Percentiles rank a stretch among this genome's conserved stretches.
phyloP scores from a whole-genome alignment of 2,329 filamentous ascomycete species.

The Xylariaceae sp. region DNA sequence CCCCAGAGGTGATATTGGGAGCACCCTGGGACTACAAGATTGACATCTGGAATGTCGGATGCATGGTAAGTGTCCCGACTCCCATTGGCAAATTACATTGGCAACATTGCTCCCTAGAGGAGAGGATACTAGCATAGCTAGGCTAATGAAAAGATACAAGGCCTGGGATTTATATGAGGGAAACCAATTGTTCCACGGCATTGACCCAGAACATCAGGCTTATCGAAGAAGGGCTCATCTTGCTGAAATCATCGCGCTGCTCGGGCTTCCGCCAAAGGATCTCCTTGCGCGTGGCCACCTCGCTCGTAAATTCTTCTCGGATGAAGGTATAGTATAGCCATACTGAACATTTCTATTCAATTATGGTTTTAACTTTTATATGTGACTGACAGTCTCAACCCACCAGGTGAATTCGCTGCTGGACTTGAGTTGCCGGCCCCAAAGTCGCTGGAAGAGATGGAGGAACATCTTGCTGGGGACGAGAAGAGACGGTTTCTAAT shows the following conservation, averaged over 20 bases:
- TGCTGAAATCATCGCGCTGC: conserved; percentile 44
- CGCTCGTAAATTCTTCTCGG: not conserved
- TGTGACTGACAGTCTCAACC: not conserved
- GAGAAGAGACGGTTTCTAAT: not conserved
- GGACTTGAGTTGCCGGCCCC: not conserved
- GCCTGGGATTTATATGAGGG: conserved; percentile 47
- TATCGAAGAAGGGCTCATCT: conserved; percentile 46
- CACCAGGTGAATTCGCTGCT: not conserved
- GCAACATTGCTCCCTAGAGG: too few relatives aligned
- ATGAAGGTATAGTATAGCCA: not conserved
- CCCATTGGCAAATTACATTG: too few relatives aligned
- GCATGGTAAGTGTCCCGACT: conserved; percentile 44
- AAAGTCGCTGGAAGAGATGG: not conserved
- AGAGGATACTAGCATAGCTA: conserved; percentile 21
- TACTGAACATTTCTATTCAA: too few relatives aligned
- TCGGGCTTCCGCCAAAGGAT: conserved; percentile 40
- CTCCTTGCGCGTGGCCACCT: conserved; percentile 27
- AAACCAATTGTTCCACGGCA: conserved; percentile 40
- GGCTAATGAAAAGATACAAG: conserved; percentile 30
- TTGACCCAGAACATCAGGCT: conserved; percentile 36
- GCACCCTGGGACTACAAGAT: conserved; percentile 43
- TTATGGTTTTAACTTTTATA: not conserved
- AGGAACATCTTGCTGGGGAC: not conserved
- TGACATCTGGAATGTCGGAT: conserved; percentile 51
- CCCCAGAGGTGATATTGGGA: conserved; percentile 45